These are phyloP conservation scores for Microbotryum saponariae DNA, from an alignment of 1,284 basidiomycete genomes.

Conservation along the genomic window DNA sequence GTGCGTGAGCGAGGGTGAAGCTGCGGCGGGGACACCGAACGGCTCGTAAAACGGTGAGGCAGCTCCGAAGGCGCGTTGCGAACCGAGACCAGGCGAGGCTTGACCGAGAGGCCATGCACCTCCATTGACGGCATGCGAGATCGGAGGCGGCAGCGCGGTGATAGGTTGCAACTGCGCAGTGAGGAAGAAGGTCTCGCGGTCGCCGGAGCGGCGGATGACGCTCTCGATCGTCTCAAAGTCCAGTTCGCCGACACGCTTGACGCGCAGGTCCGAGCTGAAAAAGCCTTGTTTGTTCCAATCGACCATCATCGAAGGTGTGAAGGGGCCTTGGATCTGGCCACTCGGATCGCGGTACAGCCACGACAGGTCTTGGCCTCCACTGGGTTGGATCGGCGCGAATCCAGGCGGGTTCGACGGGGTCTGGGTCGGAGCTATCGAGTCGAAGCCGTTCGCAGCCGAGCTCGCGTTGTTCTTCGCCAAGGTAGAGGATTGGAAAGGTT, in stretches of 20 bases:
- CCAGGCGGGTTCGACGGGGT: constrained; percentile 25
- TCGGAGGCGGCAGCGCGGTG: constrained; percentile 4
- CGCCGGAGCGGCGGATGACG: constrained; percentile 38
- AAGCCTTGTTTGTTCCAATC: constrained; percentile 91
- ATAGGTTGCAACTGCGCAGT: constrained; percentile 5
- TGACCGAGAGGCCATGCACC: neutral
- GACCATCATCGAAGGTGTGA: constrained; percentile 85
- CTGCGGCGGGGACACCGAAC: constrained; percentile 8
- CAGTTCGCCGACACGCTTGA: constrained; percentile 37
- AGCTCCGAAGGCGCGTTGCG: constrained; percentile 5
- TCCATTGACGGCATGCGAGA: neutral
- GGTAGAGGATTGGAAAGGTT: constrained; percentile 13
- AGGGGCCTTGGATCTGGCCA: constrained; percentile 56
- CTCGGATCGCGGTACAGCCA: constrained; percentile 37
- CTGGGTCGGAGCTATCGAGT: neutral
- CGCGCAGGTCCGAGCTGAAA: constrained; percentile 50
- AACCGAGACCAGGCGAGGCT: neutral
- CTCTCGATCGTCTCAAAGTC: constrained; percentile 42
- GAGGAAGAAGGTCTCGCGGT: constrained; percentile 41
- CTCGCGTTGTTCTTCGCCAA: neutral
- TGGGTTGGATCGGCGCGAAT: constrained; percentile 11
- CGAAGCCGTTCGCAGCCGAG: constrained; percentile 1
- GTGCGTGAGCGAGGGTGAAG: no score
- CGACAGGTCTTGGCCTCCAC: constrained; percentile 15
- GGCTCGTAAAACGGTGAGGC: constrained; percentile 20